These are phyloP conservation scores for Talaromyces wortmannii DNA, from an alignment of 495 filamentous ascomycete species.

Conservation along the genomic window DNA sequence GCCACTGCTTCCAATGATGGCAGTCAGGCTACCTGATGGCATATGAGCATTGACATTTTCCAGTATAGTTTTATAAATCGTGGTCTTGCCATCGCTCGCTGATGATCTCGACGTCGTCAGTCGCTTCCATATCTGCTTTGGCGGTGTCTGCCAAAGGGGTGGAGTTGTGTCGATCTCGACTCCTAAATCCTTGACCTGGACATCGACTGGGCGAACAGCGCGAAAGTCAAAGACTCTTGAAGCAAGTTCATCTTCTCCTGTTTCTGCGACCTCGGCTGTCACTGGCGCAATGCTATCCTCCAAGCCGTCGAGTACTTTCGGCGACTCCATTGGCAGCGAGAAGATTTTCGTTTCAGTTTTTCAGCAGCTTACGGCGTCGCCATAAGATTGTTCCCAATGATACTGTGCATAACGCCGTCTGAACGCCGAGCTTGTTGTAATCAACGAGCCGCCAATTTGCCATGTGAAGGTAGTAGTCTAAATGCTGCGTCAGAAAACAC, in stretches of 20 bases:
- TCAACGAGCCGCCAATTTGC: no score
- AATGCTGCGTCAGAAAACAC: no score
- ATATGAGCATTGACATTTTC: conserved; percentile 48
- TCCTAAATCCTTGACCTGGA: conserved; percentile 46
- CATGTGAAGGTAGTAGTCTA: no score
- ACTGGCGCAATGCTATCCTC: not conserved
- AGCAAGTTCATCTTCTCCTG: not conserved
- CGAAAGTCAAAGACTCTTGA: conserved; percentile 43
- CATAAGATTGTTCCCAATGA: no score
- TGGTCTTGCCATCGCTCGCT: not conserved
- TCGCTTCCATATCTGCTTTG: conserved; percentile 15
- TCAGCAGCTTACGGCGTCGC: no score
- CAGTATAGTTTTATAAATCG: conserved; percentile 33
- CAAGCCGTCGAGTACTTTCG: not conserved
- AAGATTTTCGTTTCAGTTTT: no score
- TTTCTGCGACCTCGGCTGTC: not conserved
- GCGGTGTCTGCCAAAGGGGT: conserved; percentile 24
- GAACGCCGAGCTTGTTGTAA: no score
- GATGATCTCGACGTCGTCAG: conserved; percentile 13
- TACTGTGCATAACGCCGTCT: no score
- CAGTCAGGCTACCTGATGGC: conserved; percentile 56
- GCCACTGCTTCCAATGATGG: conserved; percentile 67
- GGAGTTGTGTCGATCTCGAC: conserved; percentile 48
- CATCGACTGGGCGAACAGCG: conserved; percentile 51
- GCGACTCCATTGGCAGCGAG: not conserved